Evolutionary conservation across 257 asterid genomes (phyloP).

Genomic region (Capsicum rhomboideum): DNA sequence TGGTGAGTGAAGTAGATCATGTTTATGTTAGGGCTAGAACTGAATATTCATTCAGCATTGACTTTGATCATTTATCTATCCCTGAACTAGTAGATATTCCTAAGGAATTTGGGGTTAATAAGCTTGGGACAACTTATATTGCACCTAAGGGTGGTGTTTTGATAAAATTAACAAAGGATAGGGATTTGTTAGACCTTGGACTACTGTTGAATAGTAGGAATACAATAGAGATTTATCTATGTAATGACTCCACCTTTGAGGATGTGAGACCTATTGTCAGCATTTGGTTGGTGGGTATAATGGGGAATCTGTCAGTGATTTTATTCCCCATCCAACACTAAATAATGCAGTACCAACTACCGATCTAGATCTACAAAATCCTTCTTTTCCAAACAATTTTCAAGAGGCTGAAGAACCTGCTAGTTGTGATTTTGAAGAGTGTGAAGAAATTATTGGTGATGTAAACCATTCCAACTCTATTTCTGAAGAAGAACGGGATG

Average conservation of each 20-base stretch:
- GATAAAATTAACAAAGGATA: background rate
- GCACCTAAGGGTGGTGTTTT: background rate
- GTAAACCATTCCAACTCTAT: background rate
- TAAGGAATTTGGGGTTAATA: background rate
- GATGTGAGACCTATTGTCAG: background rate
- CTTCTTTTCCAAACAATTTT: too few species aligned
- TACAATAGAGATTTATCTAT: background rate
- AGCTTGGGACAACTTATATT: background rate
- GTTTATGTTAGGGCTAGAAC: too few species aligned
- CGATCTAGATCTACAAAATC: too few species aligned
- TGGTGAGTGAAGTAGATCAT: too few species aligned
- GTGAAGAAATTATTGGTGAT: too few species aligned
- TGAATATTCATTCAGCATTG: too few species aligned
- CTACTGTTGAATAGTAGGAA: background rate
- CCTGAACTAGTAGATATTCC: background rate
- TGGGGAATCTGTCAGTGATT: background rate
- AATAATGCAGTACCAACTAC: too few species aligned
- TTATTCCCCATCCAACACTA: background rate
- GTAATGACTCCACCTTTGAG: background rate
- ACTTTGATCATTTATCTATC: too few species aligned
- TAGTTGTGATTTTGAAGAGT: too few species aligned
- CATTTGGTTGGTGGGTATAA: background rate
- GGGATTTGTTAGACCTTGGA: too few species aligned
- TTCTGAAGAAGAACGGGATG: too few species aligned
- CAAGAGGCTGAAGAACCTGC: background rate